Evolutionary conservation across 352 stramenopile species (phyloP).

Genomic region (Phytophthora syringae): DNA sequence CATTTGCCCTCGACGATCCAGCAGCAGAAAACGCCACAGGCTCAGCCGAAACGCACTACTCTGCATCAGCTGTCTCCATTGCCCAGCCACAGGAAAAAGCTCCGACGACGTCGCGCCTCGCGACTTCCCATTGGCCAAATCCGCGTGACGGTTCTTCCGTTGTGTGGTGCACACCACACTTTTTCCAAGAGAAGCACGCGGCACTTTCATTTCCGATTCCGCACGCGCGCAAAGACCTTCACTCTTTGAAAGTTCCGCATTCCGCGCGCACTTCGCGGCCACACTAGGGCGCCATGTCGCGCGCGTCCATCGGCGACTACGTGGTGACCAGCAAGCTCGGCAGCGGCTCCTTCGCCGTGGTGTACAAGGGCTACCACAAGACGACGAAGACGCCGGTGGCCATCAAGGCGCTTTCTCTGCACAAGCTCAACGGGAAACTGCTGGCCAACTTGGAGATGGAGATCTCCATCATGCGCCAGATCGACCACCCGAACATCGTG

Average conservation of each 20-base stretch:
- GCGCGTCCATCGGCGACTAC: conserved; percentile 86
- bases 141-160: conserved; percentile 8
- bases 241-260: conserved; percentile 3
- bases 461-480: conserved; percentile 96
- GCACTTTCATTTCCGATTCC: conserved; percentile 26
- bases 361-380: conserved; percentile 87
- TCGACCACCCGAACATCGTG: conserved; percentile 96
- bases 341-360: conserved; percentile 93
- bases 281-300: conserved; percentile 43
- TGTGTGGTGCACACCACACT: conserved; percentile 10
- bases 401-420: conserved; percentile 95
- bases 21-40: conserved; percentile 7
- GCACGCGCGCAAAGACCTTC: conserved; percentile 21
- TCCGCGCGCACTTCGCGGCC: not conserved
- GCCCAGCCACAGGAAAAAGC: conserved; percentile 20
- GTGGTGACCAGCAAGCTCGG: conserved; percentile 91
- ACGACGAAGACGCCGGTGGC: conserved; percentile 80
- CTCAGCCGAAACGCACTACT: not conserved
- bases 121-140: conserved; percentile 2
- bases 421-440: conserved; percentile 96
- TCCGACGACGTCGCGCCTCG: conserved; percentile 11
- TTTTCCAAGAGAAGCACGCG: conserved; percentile 8
- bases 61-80: not conserved
- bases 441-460: conserved; percentile 96
- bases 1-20: not conserved